phyloP scores from a whole-genome alignment of 2,329 filamentous ascomycete genomes.

The Paraphoma chrysanthemicola region DNA sequence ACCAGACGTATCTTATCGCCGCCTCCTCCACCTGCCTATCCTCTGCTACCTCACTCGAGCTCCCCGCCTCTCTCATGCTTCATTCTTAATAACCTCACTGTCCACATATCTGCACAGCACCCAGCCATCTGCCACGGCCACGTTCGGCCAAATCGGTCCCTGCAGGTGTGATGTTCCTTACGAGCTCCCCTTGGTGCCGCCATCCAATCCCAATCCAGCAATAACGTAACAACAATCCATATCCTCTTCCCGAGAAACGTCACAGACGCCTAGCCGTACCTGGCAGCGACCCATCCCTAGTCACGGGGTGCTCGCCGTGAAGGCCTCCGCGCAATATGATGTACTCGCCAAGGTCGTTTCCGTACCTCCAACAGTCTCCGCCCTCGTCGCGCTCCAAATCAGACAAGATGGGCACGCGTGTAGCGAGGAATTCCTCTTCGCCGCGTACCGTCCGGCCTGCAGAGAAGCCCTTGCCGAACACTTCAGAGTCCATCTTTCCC shows the following conservation, averaged over 20 bases:
- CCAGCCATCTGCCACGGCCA: conserved; percentile 15
- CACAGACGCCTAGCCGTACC: conserved; percentile 31
- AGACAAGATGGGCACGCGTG: conserved; percentile 43
- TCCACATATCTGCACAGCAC: neutral
- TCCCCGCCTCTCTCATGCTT: neutral
- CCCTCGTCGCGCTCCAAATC: conserved; percentile 39
- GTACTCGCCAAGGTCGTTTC: conserved; percentile 54
- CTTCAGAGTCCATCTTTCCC: conserved; percentile 7
- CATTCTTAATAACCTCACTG: neutral
- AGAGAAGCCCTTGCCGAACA: conserved; percentile 15
- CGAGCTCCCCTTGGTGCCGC: conserved; percentile 23
- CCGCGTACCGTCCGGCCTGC: conserved; percentile 19
- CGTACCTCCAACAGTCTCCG: conserved; percentile 46
- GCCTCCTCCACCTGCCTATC: neutral
- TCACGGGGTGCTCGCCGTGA: conserved; percentile 36
- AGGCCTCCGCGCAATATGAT: conserved; percentile 47
- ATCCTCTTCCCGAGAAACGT: conserved; percentile 32
- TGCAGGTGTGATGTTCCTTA: conserved; percentile 37
- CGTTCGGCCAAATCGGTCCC: conserved; percentile 31
- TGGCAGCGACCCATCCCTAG: conserved; percentile 21
- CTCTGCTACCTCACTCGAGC: neutral
- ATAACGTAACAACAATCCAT: conserved; percentile 46
- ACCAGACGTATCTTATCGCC: conserved; percentile 1
- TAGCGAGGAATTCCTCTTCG: conserved; percentile 23
- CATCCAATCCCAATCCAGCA: conserved; percentile 43